phyloP scores from a whole-genome alignment of 768 basidiomycete genomes.

The Tylopilus vinaceipallidus region DNA sequence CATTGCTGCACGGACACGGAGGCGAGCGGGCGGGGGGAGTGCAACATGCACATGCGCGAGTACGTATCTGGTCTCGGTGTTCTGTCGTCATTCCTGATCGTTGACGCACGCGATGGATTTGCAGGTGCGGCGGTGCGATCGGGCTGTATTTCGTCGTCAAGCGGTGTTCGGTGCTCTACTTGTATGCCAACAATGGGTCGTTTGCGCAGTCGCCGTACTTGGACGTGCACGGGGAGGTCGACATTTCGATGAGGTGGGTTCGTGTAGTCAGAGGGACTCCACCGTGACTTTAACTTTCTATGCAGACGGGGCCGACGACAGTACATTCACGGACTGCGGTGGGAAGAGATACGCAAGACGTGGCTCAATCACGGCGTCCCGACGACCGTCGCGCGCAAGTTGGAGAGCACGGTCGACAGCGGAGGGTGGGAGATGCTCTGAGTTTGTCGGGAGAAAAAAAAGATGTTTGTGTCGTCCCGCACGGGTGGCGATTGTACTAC shows the following conservation, averaged over 20 bases:
- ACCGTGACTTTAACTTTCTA: too few species aligned
- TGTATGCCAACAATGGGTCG: constrained; percentile 87
- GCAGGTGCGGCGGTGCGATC: constrained; percentile 84
- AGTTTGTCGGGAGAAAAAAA: not conserved
- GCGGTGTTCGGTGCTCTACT: constrained; percentile 84
- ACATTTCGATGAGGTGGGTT: constrained; percentile 83
- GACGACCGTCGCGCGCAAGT: constrained; percentile 81
- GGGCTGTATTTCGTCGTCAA: constrained; percentile 92
- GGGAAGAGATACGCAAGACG: constrained; percentile 87
- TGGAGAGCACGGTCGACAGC: constrained; percentile 83
- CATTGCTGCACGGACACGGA: constrained; percentile 81
- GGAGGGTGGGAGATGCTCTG: constrained; percentile 93
- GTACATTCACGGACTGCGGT: constrained; percentile 77
- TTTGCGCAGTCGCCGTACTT: constrained; percentile 89
- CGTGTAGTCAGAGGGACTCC: not conserved
- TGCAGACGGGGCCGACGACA: constrained; percentile 84
- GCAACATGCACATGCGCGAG: constrained; percentile 95
- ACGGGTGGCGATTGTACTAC: too few species aligned
- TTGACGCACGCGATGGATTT: not conserved
- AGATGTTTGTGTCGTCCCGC: too few species aligned
- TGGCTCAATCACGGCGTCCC: constrained; percentile 93
- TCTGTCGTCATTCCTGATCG: too few species aligned
- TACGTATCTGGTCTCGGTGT: constrained; percentile 55
- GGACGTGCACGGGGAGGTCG: constrained; percentile 92
- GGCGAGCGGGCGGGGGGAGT: constrained; percentile 71